Percentiles rank a stretch among this genome's conserved stretches.
These are phyloP conservation scores for Tolypocladium ophioglossoides DNA, from an alignment of 2,329 filamentous ascomycete genomes.

Conservation along the genomic window DNA sequence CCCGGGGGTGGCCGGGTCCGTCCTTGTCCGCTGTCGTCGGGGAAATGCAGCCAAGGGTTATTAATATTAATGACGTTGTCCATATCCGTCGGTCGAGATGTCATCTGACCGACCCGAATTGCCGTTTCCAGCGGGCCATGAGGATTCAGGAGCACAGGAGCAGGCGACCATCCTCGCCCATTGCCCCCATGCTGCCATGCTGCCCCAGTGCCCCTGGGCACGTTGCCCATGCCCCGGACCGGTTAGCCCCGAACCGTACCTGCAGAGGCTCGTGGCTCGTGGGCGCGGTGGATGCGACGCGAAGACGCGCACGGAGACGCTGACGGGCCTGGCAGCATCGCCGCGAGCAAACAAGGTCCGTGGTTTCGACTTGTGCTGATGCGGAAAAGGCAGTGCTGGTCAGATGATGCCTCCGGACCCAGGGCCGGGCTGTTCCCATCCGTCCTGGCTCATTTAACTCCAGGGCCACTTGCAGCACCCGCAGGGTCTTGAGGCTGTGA, in stretches of 20 bases:
- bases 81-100: neutral
- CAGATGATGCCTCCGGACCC: too few relatives aligned
- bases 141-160: too few relatives aligned
- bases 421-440: neutral
- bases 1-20: neutral
- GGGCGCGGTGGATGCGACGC: neutral
- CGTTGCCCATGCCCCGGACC: neutral
- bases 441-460: neutral
- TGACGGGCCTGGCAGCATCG: too few relatives aligned
- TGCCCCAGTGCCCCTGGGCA: neutral
- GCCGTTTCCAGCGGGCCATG: neutral
- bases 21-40: neutral
- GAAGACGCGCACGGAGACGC: neutral
- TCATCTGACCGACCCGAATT: neutral
- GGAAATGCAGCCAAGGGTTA: neutral
- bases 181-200: too few relatives aligned
- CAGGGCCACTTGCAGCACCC: neutral
- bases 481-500: too few relatives aligned
- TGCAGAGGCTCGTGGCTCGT: neutral
- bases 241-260: neutral
- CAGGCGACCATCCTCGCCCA: too few relatives aligned
- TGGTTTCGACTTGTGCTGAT: neutral
- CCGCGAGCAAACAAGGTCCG: too few relatives aligned
- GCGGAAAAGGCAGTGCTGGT: too few relatives aligned
- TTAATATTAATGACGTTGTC: neutral